Percentiles rank a stretch among this genome's conserved stretches.
Conservation (phyloP, 208 protist species). For the Novymonas esmeraldas region DNA sequence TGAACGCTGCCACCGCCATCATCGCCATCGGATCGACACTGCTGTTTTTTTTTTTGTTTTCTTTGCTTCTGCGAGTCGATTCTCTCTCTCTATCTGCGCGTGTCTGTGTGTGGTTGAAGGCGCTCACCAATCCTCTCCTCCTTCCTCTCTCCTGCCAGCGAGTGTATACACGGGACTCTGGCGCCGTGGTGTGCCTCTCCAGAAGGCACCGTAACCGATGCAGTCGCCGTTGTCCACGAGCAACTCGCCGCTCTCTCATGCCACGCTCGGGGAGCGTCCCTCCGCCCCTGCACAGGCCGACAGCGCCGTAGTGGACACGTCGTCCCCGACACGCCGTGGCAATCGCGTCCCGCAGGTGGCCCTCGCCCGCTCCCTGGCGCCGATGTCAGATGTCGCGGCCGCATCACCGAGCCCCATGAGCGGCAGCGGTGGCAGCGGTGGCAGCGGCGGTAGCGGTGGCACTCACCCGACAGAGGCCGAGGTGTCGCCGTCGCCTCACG, state of each 20-base stretch:
- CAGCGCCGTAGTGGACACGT: background rate
- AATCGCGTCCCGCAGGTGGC: background rate
- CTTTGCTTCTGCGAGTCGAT: too few species aligned
- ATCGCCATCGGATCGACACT: too few species aligned
- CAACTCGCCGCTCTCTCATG: background rate
- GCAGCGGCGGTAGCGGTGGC: background rate
- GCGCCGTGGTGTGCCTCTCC: too few species aligned
- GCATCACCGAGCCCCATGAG: background rate
- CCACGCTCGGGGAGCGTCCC: background rate
- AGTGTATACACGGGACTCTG: too few species aligned
- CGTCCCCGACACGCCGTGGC: background rate
- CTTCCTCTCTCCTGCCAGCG: background rate
- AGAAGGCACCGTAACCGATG: constrained; percentile 1
- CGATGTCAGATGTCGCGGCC: background rate
- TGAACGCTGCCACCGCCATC: too few species aligned
- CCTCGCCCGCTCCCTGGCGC: background rate
- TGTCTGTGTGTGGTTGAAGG: background rate
- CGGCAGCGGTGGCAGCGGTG: background rate
- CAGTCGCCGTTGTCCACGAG: background rate
- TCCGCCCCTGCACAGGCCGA: background rate
- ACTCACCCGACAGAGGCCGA: background rate
- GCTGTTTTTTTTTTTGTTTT: too few species aligned
- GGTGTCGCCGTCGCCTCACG: background rate
- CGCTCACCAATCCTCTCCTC: background rate
- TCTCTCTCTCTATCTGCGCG: background rate